Base-by-base conservation (phyloP, 1,284 basidiomycete genomes). In the Ceratobasidium sp. region DNA sequence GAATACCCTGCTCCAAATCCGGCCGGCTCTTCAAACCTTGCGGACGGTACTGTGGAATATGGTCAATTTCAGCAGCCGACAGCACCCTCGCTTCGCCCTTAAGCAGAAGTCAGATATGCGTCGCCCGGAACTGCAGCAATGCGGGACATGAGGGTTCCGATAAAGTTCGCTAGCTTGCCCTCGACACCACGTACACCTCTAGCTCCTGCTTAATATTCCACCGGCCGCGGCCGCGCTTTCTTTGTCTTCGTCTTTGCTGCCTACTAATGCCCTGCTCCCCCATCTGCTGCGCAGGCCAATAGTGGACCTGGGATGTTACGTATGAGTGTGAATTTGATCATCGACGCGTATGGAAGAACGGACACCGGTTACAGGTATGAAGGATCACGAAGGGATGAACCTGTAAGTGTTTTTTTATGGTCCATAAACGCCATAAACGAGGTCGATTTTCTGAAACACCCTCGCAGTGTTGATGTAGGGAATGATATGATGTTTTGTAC, bases 281-380 rank as follows among this genome's bases (percentile, higher is more conserved):
- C 11, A 41, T 41, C 36, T 41, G 36, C 36, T 41, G 11, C 36
- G 11, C 59, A 50, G 9, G 44, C 44, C 22, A 36, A 36, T 19
- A 73, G 62, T n/a, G 71, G 71, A 1, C 17, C 63, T 33, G 59
- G 48, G 4, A 73, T 73, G 71, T 33, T 73, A 24, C 71, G 71
- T 44, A 17, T 73, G 36, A 73, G 71, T 50, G 59, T 51, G 14
- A 59, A 73, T 45, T 73, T 59, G 36, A 73, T 73, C 11, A 73
- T 73, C 41, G 71, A 73, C 33, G 57, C 71, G 4, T 73, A 73
- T 45, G 71, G 67, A 50, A 56, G 48, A n/a, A 51, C n/a, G 33
- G 59, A 73, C 29, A 41, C 47, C 19, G 71, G 71, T 4, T 73
- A 73, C 22, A 29, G 71, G 24, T 73, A 73, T 45, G 71, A 59